phyloP scores from a whole-genome alignment of 2,329 filamentous ascomycete species.

The Venturia nashicola region DNA sequence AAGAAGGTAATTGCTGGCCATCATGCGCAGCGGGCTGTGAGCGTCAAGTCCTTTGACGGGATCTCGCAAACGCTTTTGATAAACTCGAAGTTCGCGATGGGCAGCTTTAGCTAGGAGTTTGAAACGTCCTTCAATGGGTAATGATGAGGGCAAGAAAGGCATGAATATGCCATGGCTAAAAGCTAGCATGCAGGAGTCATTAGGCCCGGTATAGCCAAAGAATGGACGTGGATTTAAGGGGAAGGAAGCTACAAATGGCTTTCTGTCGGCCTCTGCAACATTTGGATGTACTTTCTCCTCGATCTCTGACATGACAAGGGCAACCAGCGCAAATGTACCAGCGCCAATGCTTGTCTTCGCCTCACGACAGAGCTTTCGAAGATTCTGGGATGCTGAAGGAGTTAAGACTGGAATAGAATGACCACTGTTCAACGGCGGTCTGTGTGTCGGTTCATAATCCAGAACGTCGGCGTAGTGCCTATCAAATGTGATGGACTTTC shows the following conservation, averaged over 20 bases:
- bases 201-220: conserved; percentile 24
- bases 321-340: conserved; percentile 33
- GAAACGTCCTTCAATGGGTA: conserved; percentile 26
- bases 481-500: conserved; percentile 14
- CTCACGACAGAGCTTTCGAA: conserved; percentile 27
- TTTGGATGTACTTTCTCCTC: conserved; percentile 23
- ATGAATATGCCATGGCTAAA: conserved; percentile 35
- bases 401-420: conserved; percentile 22
- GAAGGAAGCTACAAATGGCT: conserved; percentile 32
- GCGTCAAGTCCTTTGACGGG: conserved; percentile 19
- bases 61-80: conserved; percentile 29
- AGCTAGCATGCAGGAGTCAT: conserved; percentile 34
- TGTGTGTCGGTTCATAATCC: conserved; percentile 21
- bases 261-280: conserved; percentile 17
- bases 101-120: conserved; percentile 26
- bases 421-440: conserved; percentile 26
- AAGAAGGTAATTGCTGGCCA: conserved; percentile 31
- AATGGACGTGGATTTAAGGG: conserved; percentile 34
- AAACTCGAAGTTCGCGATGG: conserved; percentile 29
- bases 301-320: conserved; percentile 34
- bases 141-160: conserved; percentile 25
- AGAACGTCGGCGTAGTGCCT: conserved; percentile 24
- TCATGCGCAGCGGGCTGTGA: conserved; percentile 26
- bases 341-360: conserved; percentile 29
- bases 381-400: conserved; percentile 18